These are phyloP conservation scores for Glutinoglossum americanum DNA, from an alignment of 495 filamentous ascomycete species.

Conservation along the genomic window DNA sequence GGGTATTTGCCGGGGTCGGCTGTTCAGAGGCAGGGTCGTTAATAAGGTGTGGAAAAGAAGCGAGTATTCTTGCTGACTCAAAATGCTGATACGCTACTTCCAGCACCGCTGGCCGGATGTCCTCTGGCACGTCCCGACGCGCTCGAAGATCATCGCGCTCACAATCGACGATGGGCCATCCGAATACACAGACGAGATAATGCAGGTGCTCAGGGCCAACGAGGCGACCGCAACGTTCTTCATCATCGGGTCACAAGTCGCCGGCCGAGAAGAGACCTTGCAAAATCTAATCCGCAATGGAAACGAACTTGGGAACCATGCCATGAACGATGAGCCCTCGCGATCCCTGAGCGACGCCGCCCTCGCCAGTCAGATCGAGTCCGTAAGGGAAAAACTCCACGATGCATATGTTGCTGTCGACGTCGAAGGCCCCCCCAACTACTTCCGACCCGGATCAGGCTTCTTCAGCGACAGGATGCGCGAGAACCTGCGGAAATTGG, in stretches of 20 bases:
- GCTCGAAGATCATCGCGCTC: conserved; percentile 44
- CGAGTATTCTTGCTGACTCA: too few species aligned
- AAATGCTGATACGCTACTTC: conserved; percentile 48
- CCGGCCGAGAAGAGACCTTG: conserved; percentile 34
- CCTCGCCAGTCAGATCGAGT: conserved; percentile 14
- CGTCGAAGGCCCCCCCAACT: conserved; percentile 24
- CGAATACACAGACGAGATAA: conserved; percentile 45
- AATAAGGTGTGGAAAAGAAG: too few species aligned
- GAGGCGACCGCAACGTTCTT: conserved; percentile 55
- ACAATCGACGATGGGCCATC: conserved; percentile 75
- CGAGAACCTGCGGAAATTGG: conserved; percentile 26
- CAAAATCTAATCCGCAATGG: conserved; percentile 36
- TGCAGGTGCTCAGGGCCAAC: conserved; percentile 33
- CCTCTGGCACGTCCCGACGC: conserved; percentile 39
- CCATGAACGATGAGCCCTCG: conserved; percentile 57
- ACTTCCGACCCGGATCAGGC: conserved; percentile 63
- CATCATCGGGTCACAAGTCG: conserved; percentile 53
- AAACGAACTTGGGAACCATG: conserved; percentile 66
- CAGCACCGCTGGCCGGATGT: conserved; percentile 52
- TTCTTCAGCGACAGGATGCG: conserved; percentile 54
- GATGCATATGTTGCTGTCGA: conserved; percentile 27
- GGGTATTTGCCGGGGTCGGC: too few species aligned
- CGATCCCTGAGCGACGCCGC: not conserved
- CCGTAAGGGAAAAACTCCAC: conserved; percentile 25
- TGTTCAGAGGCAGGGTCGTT: too few species aligned